These are phyloP conservation scores for Nakataea oryzae DNA, from an alignment of 2,329 filamentous ascomycete genomes.

Conservation along the genomic window DNA sequence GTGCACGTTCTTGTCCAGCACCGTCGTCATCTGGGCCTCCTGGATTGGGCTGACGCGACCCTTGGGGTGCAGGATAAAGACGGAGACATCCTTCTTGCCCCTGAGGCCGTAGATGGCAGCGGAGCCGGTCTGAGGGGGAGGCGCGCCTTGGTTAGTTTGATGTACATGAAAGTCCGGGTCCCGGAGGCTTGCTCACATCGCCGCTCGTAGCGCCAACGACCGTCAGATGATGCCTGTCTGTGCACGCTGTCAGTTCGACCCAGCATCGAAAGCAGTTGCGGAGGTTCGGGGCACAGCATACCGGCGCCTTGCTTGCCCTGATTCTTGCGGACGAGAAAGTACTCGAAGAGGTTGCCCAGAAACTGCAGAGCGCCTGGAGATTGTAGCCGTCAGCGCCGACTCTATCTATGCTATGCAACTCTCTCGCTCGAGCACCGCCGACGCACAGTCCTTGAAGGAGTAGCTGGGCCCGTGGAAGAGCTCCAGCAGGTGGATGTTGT, in stretches of 20 bases:
- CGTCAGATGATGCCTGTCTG: slow-evolving; percentile 67
- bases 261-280: neutral
- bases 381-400: neutral
- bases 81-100: slow-evolving; percentile 92
- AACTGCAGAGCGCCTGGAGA: slow-evolving; percentile 62
- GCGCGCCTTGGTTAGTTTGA: too few species aligned
- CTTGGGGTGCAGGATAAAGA: slow-evolving; percentile 90
- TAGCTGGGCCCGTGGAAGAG: slow-evolving; percentile 95
- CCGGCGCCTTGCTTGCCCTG: slow-evolving; percentile 51
- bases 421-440: too few species aligned
- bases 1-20: slow-evolving; percentile 83
- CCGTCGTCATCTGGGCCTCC: slow-evolving; percentile 95
- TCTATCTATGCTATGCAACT: neutral
- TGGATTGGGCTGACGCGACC: slow-evolving; percentile 86
- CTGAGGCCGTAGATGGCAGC: slow-evolving; percentile 92
- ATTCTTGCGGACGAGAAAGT: slow-evolving; percentile 69
- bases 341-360: slow-evolving; percentile 91
- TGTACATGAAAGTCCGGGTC: neutral
- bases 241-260: neutral
- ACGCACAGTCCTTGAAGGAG: slow-evolving; percentile 78
- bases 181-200: slow-evolving; percentile 29
- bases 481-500: slow-evolving; percentile 77
- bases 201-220: slow-evolving; percentile 82
- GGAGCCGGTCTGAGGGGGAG: slow-evolving; percentile 54
- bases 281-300: slow-evolving; percentile 15